These are phyloP conservation scores for Fusarium brachygibbosum DNA, from an alignment of 2,329 filamentous ascomycete species.

Conservation along the genomic window DNA sequence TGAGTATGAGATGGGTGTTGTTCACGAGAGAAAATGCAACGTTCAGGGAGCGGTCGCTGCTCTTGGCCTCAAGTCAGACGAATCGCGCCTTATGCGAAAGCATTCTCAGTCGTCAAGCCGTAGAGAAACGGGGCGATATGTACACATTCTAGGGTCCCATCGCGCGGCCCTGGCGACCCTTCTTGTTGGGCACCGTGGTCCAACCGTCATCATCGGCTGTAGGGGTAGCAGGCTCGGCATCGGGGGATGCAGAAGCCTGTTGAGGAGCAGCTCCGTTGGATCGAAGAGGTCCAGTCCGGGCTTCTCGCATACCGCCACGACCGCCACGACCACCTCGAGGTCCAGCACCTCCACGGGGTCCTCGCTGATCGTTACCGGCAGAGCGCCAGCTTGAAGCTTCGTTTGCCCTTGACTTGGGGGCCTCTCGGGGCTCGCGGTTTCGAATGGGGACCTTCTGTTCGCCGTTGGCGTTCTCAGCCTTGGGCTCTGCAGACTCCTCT, in stretches of 20 bases:
- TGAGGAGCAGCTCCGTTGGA: constrained; percentile 62
- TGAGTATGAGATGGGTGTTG: constrained; percentile 42
- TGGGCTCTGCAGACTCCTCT: constrained; percentile 46
- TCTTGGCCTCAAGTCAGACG: constrained; percentile 36
- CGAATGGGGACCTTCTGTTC: constrained; percentile 64
- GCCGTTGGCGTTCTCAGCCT: constrained; percentile 49
- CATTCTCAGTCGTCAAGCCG: constrained; percentile 55
- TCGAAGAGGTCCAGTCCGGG: constrained; percentile 58
- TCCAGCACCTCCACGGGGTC: constrained; percentile 63
- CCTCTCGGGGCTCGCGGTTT: constrained; percentile 57
- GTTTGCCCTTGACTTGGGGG: constrained; percentile 66
- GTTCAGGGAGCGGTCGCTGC: constrained; percentile 37
- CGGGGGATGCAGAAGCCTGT: constrained; percentile 54
- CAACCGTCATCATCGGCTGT: constrained; percentile 71
- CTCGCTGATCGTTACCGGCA: constrained; percentile 62
- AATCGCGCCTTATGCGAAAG: constrained; percentile 48
- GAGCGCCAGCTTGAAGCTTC: constrained; percentile 74
- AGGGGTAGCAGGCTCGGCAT: constrained; percentile 54
- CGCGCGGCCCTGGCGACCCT: constrained; percentile 55
- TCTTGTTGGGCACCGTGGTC: constrained; percentile 66
- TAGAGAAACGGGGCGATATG: constrained; percentile 54
- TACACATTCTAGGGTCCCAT: constrained; percentile 52
- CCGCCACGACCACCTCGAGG: constrained; percentile 60
- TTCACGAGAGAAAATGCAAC: constrained; percentile 38
- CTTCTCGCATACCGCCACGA: constrained; percentile 58